Conservation (phyloP, 257 asterid genomes). For the Solanum chilense region DNA sequence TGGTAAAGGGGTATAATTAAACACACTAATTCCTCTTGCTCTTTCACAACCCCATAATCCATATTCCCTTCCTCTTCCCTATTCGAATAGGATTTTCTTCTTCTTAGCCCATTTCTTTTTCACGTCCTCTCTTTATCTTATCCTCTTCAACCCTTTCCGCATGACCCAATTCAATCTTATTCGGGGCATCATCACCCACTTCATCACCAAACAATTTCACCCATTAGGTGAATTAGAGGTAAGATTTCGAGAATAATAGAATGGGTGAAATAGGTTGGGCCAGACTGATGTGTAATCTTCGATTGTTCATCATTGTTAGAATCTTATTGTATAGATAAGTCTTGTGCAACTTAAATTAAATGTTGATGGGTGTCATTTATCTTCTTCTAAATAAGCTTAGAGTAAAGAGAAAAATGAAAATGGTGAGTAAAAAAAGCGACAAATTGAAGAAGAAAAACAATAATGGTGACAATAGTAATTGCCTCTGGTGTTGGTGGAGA, state of each 20-base stretch:
- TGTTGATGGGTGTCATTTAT: background rate
- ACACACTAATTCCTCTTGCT: conserved; percentile 38
- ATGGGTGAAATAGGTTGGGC: conserved; percentile 31
- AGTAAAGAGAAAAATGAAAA: conserved; percentile 32
- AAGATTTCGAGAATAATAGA: conserved; percentile 49
- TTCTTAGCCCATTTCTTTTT: conserved; percentile 57
- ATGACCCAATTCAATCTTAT: conserved; percentile 22
- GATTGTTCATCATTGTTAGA: background rate
- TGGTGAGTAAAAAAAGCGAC: conserved; percentile 16
- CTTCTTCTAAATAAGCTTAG: background rate
- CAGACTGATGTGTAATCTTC: background rate
- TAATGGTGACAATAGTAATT: background rate
- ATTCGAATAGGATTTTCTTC: conserved; percentile 38
- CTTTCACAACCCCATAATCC: conserved; percentile 20
- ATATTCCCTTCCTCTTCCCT: background rate
- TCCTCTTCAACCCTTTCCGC: conserved; percentile 6
- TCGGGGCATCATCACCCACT: background rate
- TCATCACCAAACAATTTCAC: conserved; percentile 13
- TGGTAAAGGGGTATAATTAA: conserved; percentile 45
- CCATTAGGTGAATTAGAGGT: conserved; percentile 53
- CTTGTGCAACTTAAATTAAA: background rate
- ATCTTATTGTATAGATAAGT: conserved; percentile 23
- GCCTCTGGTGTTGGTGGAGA: background rate
- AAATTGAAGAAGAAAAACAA: conserved; percentile 11
- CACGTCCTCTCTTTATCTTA: conserved; percentile 32